These are phyloP conservation scores for Hysterangium stoloniferum DNA, from an alignment of 768 basidiomycete species.

Conservation along the genomic window DNA sequence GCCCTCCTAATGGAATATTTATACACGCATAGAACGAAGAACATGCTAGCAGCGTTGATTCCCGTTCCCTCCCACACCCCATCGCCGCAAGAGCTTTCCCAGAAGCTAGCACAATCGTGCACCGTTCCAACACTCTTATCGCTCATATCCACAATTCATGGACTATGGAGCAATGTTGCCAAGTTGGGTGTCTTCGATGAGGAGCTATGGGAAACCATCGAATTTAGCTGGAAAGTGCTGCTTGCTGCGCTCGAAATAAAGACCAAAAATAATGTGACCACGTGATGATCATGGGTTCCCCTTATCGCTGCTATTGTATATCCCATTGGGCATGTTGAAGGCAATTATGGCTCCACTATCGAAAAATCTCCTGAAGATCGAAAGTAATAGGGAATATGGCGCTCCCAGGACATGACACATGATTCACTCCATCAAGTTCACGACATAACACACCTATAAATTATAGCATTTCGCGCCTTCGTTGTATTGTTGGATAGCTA, in stretches of 20 bases:
- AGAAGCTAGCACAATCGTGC: background rate
- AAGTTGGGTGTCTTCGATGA: slow-evolving; percentile 43
- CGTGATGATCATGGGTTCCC: no score
- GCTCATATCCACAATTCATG: slow-evolving; percentile 18
- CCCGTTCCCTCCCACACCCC: slow-evolving; percentile 29
- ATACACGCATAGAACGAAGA: slow-evolving; percentile 54
- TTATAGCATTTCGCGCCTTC: no score
- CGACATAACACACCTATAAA: no score
- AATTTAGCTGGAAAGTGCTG: slow-evolving; percentile 43
- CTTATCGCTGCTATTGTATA: no score
- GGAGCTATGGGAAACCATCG: slow-evolving; percentile 39
- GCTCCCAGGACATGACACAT: no score
- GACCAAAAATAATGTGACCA: no score
- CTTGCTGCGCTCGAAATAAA: slow-evolving; percentile 30
- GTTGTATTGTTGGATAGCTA: no score
- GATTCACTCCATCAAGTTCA: no score
- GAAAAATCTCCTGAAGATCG: no score
- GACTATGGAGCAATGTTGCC: slow-evolving; percentile 44
- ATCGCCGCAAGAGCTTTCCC: background rate
- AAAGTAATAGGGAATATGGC: no score
- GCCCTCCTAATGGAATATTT: slow-evolving; percentile 56
- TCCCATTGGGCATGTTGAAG: no score
- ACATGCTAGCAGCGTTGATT: slow-evolving; percentile 54
- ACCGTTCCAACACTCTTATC: background rate
- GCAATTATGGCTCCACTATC: no score